Conservation (phyloP, 163 green algal genomes). For the Scenedesmus sp. region DNA sequence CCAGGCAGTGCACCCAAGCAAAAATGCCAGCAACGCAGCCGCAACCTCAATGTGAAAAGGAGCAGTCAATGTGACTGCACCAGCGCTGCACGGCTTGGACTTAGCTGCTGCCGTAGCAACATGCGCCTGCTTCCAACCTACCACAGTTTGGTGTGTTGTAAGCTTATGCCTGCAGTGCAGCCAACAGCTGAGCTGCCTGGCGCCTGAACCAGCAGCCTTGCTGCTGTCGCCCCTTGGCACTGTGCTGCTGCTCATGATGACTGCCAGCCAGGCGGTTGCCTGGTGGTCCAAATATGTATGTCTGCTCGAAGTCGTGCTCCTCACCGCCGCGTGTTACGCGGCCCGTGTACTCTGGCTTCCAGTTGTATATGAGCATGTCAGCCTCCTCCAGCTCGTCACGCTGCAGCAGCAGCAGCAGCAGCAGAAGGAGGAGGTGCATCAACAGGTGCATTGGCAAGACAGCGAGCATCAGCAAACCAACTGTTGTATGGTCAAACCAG, state of each 20-base stretch:
- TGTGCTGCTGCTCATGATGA: neutral
- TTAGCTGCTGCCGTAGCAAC: too few species aligned
- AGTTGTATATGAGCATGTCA: slow-evolving; percentile 89
- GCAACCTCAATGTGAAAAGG: too few species aligned
- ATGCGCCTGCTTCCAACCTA: neutral
- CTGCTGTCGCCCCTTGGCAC: neutral
- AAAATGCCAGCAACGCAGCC: neutral
- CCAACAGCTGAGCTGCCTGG: neutral
- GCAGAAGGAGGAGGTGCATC: neutral
- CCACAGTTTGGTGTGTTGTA: neutral
- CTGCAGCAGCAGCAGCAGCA: slow-evolving; percentile 46
- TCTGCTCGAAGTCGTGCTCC: slow-evolving; percentile 82
- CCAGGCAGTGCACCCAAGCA: too few species aligned
- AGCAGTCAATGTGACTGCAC: too few species aligned
- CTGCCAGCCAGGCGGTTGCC: neutral
- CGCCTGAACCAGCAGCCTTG: neutral
- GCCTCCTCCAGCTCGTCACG: slow-evolving; percentile 68
- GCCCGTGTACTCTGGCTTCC: slow-evolving; percentile 69
- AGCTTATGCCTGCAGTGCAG: neutral
- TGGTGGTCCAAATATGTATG: slow-evolving; percentile 48
- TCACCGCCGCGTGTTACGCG: slow-evolving; percentile 60
- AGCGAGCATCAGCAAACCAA: neutral
- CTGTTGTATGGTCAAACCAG: neutral
- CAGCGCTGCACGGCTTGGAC: too few species aligned
- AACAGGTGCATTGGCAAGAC: neutral